phyloP scores from a whole-genome alignment of 208 protist genomes.

The Angomonas desouzai region DNA sequence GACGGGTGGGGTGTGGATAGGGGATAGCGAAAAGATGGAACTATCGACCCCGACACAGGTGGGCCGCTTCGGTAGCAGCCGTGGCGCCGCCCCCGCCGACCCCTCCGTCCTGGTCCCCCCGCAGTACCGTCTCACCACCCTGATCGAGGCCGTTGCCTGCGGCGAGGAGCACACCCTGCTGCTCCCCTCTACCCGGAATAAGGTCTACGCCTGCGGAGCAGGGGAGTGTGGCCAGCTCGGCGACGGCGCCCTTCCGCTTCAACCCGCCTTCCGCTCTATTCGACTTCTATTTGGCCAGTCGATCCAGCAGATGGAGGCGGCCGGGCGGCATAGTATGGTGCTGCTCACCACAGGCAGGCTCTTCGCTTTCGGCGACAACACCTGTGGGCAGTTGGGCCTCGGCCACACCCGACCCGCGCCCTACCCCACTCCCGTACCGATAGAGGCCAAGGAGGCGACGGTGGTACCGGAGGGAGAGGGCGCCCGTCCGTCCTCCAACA shows the following conservation, averaged over 20 bases:
- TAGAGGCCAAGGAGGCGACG: conserved; percentile 4
- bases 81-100: background rate
- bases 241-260: conserved; percentile 34
- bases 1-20: conserved; percentile 67
- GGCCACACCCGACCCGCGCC: conserved; percentile 46
- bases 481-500: background rate
- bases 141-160: conserved; percentile 53
- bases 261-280: conserved; percentile 68
- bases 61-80: conserved; percentile 8
- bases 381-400: conserved; percentile 70
- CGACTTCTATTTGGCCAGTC: conserved; percentile 71
- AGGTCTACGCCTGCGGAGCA: conserved; percentile 71
- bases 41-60: conserved; percentile 19
- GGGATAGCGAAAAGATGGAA: background rate
- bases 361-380: conserved; percentile 80
- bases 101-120: background rate
- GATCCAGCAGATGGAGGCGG: conserved; percentile 46
- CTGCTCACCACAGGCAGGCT: conserved; percentile 67
- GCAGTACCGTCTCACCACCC: conserved; percentile 20
- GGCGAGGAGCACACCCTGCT: conserved; percentile 73
- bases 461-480: background rate
- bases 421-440: conserved; percentile 33
- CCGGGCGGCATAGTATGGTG: conserved; percentile 76
- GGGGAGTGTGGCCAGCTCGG: conserved; percentile 68
- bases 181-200: conserved; percentile 40